phyloP scores from a whole-genome alignment of 1,284 basidiomycete genomes.

The Somion occarium region DNA sequence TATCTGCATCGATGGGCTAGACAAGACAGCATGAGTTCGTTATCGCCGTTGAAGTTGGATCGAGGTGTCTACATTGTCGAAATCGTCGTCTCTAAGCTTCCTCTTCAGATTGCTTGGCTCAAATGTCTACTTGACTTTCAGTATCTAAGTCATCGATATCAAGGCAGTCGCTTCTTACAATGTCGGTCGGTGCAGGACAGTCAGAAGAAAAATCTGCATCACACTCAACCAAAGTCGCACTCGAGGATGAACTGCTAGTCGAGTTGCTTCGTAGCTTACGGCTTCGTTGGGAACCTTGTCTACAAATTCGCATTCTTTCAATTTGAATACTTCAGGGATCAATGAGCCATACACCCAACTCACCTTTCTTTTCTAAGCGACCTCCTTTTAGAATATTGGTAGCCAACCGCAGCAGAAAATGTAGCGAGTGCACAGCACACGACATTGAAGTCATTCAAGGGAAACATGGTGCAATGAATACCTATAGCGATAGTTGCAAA shows the following conservation, averaged over 20 bases:
- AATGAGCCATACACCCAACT: conserved; percentile 13
- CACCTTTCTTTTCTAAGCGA: conserved; percentile 9
- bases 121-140: conserved; percentile 7
- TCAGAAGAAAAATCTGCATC: conserved; percentile 14
- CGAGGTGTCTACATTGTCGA: conserved; percentile 14
- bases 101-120: conserved; percentile 19
- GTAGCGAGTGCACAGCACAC: conserved; percentile 26
- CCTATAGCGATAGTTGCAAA: not conserved
- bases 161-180: conserved; percentile 13
- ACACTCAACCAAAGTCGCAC: conserved; percentile 9
- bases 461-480: conserved; percentile 18
- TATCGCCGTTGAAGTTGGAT: not conserved
- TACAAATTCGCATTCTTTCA: too few relatives aligned
- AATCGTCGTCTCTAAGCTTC: conserved; percentile 16
- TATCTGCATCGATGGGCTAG: not conserved
- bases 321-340: not conserved
- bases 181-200: conserved; percentile 16
- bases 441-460: conserved; percentile 26
- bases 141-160: not conserved
- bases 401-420: conserved; percentile 26
- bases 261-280: not conserved
- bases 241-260: not conserved
- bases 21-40: conserved; percentile 2
- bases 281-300: not conserved
- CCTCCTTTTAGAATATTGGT: conserved; percentile 20